Evolutionary conservation across 2,329 filamentous ascomycete genomes (phyloP), one percentile per base, ranked within the genome.

Genomic region (Aspergillus fijiensis): DNA sequence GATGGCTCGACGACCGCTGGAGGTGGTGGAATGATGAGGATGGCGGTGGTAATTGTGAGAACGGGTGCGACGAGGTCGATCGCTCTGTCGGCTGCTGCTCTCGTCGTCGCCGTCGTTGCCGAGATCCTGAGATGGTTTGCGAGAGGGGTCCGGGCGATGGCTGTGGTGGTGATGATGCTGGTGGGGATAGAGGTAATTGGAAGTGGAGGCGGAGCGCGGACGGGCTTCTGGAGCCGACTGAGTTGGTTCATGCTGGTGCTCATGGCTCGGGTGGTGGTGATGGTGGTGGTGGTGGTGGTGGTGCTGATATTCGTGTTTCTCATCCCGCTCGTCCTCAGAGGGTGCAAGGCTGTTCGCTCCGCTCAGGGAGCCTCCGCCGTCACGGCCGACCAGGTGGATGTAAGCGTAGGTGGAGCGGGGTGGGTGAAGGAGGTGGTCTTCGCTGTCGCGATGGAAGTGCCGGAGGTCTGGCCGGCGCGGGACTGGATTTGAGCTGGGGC

Each of bases 331-430:
- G 48, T 74, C 70, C 56, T 74, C 72, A 6, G 72, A 75, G 29
- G 70, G 64, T 4, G 67, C 71, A 45, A 72, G 71, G 60, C 77
- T 80, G 55, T 76, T 76, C 7, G 74, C 74, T 35, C 80, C 80
- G 60, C 79, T 81, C 49, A 74, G 67, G 10, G 79, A 80, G 23
- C 79, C 79, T 29, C 79, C 80, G 39, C 77, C 78, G 59, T 82
- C 80, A 49, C 79, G 76, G 53, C 79, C 80, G 29, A 71, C 72
- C 3, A 77, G 69, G 58, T 73, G 70, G 31, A 75, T 66, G 25
- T 77, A 69, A 21, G 71, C 72, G 23, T 74, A 65, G 47, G 69
- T 74, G 2, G 63, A 65, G 16, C 63, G 59, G 16, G 69, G 69
- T 10, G 63, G 63, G 31, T 74, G 71, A 23, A 69, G 60, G 10